Conservation (phyloP, 108 stramenopile genomes). For the Nitzschia sp. region DNA sequence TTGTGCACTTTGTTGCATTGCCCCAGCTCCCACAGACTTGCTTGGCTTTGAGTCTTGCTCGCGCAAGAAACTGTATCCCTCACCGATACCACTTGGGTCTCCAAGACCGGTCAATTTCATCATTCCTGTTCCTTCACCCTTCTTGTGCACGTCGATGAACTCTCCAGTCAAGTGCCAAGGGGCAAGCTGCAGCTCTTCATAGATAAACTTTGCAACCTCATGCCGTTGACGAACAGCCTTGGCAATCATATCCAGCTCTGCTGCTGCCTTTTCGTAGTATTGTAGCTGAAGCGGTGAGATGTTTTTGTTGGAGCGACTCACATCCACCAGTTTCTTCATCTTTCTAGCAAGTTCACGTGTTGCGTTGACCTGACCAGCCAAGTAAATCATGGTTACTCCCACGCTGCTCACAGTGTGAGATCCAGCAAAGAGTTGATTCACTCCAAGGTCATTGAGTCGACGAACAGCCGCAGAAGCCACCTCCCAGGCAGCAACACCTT, state of each 20-base stretch:
- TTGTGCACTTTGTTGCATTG: conserved; percentile 63
- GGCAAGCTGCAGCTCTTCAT: conserved; percentile 77
- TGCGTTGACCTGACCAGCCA: conserved; percentile 72
- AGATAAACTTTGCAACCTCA: conserved; percentile 85
- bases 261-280: conserved; percentile 64
- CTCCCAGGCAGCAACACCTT: conserved; percentile 78
- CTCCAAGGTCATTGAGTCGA: conserved; percentile 75
- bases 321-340: conserved; percentile 64
- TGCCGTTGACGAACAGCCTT: conserved; percentile 69
- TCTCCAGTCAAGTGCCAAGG: conserved; percentile 85
- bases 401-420: conserved; percentile 62
- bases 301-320: conserved; percentile 46
- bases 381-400: conserved; percentile 64
- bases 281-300: conserved; percentile 40
- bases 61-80: conserved; percentile 74
- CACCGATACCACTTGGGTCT: conserved; percentile 81
- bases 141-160: conserved; percentile 87
- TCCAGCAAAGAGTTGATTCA: conserved; percentile 67
- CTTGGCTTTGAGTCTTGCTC: conserved; percentile 66
- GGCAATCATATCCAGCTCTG: conserved; percentile 54
- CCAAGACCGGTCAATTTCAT: conserved; percentile 88
- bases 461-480: conserved; percentile 55
- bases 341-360: conserved; percentile 52
- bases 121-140: conserved; percentile 78
- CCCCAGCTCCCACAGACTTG: conserved; percentile 44